Evolutionary conservation across 345 rosid genomes (phyloP).

Genomic region (Aegle marmelos): DNA sequence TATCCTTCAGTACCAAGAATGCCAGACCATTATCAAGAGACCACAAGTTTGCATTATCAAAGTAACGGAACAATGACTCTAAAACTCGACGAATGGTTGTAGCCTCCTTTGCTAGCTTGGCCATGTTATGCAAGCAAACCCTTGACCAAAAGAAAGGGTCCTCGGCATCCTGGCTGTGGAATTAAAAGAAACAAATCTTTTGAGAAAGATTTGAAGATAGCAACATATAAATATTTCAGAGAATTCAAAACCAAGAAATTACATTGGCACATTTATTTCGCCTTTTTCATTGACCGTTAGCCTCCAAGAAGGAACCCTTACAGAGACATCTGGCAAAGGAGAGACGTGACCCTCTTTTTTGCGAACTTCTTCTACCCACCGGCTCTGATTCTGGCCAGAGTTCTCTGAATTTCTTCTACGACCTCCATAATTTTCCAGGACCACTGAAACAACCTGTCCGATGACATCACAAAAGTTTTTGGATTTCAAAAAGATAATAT

Average conservation of each 20-base stretch:
- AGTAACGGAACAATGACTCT: constrained; percentile 88
- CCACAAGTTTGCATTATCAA: constrained; percentile 72
- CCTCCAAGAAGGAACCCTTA: constrained; percentile 71
- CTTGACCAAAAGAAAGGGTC: constrained; percentile 93
- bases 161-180: constrained; percentile 63
- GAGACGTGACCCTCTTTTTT: constrained; percentile 64
- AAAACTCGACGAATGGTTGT: constrained; percentile 83
- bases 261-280: constrained; percentile 67
- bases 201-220: constrained; percentile 8
- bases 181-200: constrained; percentile 20
- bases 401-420: constrained; percentile 36
- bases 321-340: constrained; percentile 37
- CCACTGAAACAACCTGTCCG: constrained; percentile 78
- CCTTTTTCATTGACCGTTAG: constrained; percentile 72
- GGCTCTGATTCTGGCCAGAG: constrained; percentile 34
- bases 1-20: constrained; percentile 74
- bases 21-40: constrained; percentile 78
- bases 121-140: constrained; percentile 91
- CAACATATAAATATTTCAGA: constrained; percentile 5
- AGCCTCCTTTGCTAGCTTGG: constrained; percentile 89
- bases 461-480: background rate
- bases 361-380: constrained; percentile 76
- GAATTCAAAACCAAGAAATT: constrained; percentile 32
- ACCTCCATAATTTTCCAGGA: constrained; percentile 75
- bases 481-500: background rate